Percentiles rank a stretch among this genome's conserved stretches.
phyloP scores from a whole-genome alignment of 108 stramenopile genomes.

The Stephanodiscus minutulus region DNA sequence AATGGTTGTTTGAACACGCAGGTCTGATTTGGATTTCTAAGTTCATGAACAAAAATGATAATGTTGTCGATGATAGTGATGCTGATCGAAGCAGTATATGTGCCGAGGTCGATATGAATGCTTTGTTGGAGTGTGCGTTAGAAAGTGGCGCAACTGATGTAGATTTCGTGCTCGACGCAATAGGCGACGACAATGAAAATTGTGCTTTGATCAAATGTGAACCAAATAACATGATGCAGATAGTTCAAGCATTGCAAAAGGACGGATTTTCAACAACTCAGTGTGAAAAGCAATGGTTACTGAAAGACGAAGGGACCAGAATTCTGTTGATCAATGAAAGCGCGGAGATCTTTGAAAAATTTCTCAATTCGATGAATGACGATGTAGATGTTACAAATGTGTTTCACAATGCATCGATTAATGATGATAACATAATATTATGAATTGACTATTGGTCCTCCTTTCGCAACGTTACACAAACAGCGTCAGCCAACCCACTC shows the following conservation, averaged over 20 bases:
- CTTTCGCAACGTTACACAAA: background rate
- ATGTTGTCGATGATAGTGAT: conserved; percentile 24
- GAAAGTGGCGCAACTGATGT: conserved; percentile 73
- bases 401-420: conserved; percentile 58
- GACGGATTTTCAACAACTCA: conserved; percentile 42
- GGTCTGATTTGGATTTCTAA: conserved; percentile 56
- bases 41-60: conserved; percentile 2
- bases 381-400: conserved; percentile 74
- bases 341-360: conserved; percentile 52
- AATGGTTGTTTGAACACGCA: conserved; percentile 72
- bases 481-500: background rate
- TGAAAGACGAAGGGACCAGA: conserved; percentile 47
- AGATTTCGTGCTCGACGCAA: conserved; percentile 40
- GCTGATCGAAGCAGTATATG: conserved; percentile 44
- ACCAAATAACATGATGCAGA: conserved; percentile 49
- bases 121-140: conserved; percentile 65
- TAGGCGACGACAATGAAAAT: conserved; percentile 19
- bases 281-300: conserved; percentile 65
- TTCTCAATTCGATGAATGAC: conserved; percentile 63
- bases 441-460: background rate
- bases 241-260: conserved; percentile 51
- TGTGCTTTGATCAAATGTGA: conserved; percentile 60
- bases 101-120: conserved; percentile 57
- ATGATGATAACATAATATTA: conserved; percentile 2
- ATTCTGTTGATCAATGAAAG: conserved; percentile 52